Evolutionary conservation across 2,329 filamentous ascomycete genomes (phyloP).

Genomic region (Arthrobotrys sphaeroides): DNA sequence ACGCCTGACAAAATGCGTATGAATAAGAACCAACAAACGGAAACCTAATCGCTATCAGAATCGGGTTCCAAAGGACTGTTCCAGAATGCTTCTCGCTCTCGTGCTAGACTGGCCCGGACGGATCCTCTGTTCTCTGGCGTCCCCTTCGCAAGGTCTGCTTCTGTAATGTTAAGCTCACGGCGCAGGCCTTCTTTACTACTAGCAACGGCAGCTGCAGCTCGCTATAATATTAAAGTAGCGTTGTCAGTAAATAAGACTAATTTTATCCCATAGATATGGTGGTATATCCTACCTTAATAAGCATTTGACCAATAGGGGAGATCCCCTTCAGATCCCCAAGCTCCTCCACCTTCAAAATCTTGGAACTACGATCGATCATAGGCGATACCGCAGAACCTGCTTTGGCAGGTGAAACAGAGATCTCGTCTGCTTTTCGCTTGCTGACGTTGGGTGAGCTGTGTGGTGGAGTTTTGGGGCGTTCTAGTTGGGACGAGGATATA

Average conservation of each 20-base stretch:
- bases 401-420: slow-evolving; percentile 23
- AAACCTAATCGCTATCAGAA: neutral
- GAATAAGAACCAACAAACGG: neutral
- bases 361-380: neutral
- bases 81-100: neutral
- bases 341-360: slow-evolving; percentile 17
- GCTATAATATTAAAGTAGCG: slow-evolving; percentile 5
- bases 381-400: slow-evolving; percentile 21
- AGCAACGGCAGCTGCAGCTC: neutral
- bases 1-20: neutral
- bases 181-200: slow-evolving; percentile 18
- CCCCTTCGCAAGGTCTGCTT: neutral
- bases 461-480: neutral
- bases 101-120: neutral
- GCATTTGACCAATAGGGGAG: neutral
- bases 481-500: slow-evolving; percentile 18
- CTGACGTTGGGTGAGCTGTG: slow-evolving; percentile 8
- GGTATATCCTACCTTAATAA: neutral
- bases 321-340: neutral
- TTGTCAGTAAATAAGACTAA: too few species aligned
- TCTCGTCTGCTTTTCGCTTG: slow-evolving; percentile 36
- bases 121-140: neutral
- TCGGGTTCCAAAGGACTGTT: neutral
- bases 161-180: neutral
- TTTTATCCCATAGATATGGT: neutral